A percentile compares a stretch with the other conserved stretches of the same genome.
phyloP scores from a whole-genome alignment of 2,329 filamentous ascomycete genomes.

The Cercospora sp. region DNA sequence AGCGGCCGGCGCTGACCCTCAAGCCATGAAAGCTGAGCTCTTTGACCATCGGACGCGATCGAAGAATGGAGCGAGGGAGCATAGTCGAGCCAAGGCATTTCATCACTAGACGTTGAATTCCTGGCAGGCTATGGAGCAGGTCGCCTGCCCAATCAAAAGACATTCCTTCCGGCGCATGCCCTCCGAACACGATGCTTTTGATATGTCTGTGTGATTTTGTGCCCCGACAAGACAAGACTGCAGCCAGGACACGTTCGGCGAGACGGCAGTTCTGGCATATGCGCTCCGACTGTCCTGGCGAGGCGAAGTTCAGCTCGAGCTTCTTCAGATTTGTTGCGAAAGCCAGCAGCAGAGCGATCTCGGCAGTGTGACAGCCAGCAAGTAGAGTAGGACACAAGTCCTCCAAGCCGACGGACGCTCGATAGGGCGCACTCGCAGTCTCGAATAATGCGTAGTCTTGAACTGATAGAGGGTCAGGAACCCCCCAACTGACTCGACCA shows the following conservation, averaged over 20 bases:
- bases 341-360: not conserved
- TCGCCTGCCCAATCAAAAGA: not conserved
- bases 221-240: not conserved
- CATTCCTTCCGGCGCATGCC: not conserved
- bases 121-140: not conserved
- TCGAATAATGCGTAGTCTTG: not conserved
- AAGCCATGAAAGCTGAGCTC: too few species aligned
- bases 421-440: not conserved
- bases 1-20: too few species aligned
- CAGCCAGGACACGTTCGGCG: not conserved
- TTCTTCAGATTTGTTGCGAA: not conserved
- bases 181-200: not conserved
- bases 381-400: not conserved
- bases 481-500: not conserved
- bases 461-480: not conserved
- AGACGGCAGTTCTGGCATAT: not conserved
- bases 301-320: not conserved
- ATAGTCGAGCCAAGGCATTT: not conserved
- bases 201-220: not conserved
- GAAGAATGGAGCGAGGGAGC: too few species aligned
- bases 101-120: not conserved
- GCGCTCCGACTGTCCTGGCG: not conserved
- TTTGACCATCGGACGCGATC: too few species aligned
- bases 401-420: not conserved
- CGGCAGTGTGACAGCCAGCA: not conserved